Base-by-base conservation (phyloP, 2,329 filamentous ascomycete genomes). In the Elsinoe arachidis region DNA sequence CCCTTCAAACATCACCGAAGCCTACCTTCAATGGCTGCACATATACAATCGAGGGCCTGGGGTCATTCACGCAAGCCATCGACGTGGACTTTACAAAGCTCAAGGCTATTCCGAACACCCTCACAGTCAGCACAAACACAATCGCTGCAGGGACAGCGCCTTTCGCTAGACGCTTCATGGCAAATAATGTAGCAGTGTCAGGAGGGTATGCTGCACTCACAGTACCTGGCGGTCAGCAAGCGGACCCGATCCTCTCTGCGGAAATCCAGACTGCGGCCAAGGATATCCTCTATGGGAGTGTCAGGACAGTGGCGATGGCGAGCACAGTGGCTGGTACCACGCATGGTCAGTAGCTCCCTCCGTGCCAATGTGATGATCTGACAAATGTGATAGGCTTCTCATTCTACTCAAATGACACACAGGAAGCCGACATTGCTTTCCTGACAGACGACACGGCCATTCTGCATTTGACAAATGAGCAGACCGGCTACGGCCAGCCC, bases 361-460 rank as follows among this genome's bases (percentile, higher is more conserved):
- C 12, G 21, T 15, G 41, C 6, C 19, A 14, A 17, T 12, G 12
- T 26, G 12, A 26, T 23, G 26, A 14, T 14, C 26, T 35, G 26
- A 35, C 33, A 14, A 26, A 1, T n/a, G 14, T 7, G 14, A 15
- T 21, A 53, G 49, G 87, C 7, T 90, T 91, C 72, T 90, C 90
- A 70, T 91, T 86, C 86, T 90, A 88, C 69, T 81, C 81, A 71
- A 88, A 90, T 68, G 83, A 91, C 68, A 86, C 85, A 1, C 84
- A 88, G 66, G 87, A 91, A 66, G 89, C 91, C 63, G 87, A 91
- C 67, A 84, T 91, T 71, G 88, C 91, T 63, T 59, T 59, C 41
- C 15, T 59, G 30, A 59, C 58, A 46, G 34, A 56, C 1, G 53
- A 60, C 17, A 53, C 55, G 12, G 44, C 51, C 30, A 33, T 56